Percentiles rank a stretch among this genome's conserved stretches.
Conservation (phyloP, 2,329 filamentous ascomycete species). For the Sporothrix sp. region DNA sequence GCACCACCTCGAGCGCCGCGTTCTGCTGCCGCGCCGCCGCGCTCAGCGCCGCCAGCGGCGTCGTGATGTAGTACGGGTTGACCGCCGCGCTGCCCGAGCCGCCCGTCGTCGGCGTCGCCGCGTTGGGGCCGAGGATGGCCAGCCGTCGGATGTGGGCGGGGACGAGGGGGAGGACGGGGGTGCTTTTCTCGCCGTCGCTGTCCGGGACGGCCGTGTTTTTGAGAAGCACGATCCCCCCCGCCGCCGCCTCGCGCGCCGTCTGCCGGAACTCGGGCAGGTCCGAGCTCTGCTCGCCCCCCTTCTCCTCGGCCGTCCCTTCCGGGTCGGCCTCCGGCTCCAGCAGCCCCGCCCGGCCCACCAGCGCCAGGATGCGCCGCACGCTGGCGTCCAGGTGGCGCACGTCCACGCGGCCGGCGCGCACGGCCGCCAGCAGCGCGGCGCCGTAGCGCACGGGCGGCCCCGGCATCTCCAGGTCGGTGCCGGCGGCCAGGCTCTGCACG, state of each 20-base stretch:
- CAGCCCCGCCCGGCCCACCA: constrained; percentile 5
- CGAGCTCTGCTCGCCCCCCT: constrained; percentile 12
- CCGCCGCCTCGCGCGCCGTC: constrained; percentile 17
- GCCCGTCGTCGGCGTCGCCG: constrained; percentile 15
- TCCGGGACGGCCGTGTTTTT: too few species aligned
- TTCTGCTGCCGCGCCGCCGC: not conserved
- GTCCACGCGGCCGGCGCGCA: constrained; percentile 8
- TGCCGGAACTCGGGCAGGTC: constrained; percentile 16
- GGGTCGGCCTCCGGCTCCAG: constrained; percentile 3
- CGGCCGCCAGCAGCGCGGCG: constrained; percentile 12
- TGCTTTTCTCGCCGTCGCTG: constrained; percentile 1
- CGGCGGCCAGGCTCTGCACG: constrained; percentile 20
- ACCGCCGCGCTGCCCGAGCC: constrained; percentile 21
- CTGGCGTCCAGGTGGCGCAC: constrained; percentile 1
- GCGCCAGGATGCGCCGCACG: constrained; percentile 2
- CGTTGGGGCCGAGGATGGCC: constrained; percentile 19
- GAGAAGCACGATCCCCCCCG: constrained; percentile 20
- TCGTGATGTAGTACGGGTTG: constrained; percentile 18
- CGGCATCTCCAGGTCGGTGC: constrained; percentile 28
- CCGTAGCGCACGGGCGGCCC: constrained; percentile 21
- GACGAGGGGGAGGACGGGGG: constrained; percentile 19
- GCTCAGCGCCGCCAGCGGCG: constrained; percentile 13
- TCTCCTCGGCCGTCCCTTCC: not conserved
- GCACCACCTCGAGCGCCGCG: constrained; percentile 11
- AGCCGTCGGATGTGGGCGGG: constrained; percentile 1